phyloP scores from a whole-genome alignment of 768 basidiomycete species.

The Trametopsis cervina region DNA sequence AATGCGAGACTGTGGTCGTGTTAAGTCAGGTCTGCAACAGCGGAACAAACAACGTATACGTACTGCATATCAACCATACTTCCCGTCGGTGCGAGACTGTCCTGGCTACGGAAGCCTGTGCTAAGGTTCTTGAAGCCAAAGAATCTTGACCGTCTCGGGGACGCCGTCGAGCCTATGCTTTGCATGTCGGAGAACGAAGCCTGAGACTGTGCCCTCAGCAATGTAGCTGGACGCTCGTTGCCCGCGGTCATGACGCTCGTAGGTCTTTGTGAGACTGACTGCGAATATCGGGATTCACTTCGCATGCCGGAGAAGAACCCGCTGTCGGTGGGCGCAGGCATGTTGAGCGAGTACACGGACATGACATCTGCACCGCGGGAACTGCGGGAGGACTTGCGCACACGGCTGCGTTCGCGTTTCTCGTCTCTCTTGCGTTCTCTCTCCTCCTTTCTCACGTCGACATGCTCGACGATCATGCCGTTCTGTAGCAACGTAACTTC shows the following conservation, averaged over 20 bases:
- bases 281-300: conserved; percentile 56
- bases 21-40: too few relatives aligned
- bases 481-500: conserved; percentile 81
- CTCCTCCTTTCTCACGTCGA: conserved; percentile 77
- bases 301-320: conserved; percentile 42
- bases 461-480: conserved; percentile 84
- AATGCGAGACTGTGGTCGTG: conserved; percentile 60
- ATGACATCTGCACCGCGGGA: conserved; percentile 57
- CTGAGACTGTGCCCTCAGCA: conserved; percentile 67
- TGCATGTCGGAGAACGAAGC: conserved; percentile 78
- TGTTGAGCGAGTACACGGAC: conserved; percentile 65
- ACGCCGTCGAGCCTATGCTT: conserved; percentile 61
- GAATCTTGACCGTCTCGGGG: conserved; percentile 62
- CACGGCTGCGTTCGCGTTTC: conserved; percentile 44
- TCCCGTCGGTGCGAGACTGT: conserved; percentile 77
- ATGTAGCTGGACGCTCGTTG: conserved; percentile 43
- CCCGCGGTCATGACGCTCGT: conserved; percentile 29
- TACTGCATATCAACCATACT: conserved; percentile 95
- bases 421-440: conserved; percentile 66
- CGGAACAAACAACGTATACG: conserved; percentile 31
- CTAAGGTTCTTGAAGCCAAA: conserved; percentile 71
- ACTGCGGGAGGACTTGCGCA: conserved; percentile 61
- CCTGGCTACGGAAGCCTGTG: conserved; percentile 70
- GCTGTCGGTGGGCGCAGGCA: conserved; percentile 49
- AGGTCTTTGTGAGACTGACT: conserved; percentile 33